Conservation (phyloP, 139 green algal genomes). For the Chlamydomonas urium region DNA sequence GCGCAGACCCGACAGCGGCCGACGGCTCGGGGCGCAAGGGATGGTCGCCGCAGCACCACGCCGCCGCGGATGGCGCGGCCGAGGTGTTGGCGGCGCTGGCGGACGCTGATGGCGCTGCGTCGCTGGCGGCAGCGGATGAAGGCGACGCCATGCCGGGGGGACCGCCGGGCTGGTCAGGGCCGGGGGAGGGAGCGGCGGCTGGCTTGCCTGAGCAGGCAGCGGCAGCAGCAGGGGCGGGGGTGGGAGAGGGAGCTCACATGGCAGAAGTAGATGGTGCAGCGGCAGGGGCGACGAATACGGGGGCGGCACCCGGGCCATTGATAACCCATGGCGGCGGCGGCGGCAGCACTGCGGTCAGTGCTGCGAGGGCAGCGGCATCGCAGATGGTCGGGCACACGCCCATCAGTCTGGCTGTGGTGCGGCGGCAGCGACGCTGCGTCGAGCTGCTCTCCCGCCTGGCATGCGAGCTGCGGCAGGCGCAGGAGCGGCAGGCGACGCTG, state of each 20-base stretch:
- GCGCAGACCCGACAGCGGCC: not conserved
- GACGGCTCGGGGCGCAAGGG: not conserved
- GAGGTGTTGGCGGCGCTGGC: not conserved
- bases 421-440: not conserved
- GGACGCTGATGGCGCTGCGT: not conserved
- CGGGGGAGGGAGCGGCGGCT: too few relatives aligned
- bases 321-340: not conserved
- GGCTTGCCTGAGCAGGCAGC: too few relatives aligned
- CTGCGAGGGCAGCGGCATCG: not conserved
- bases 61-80: not conserved
- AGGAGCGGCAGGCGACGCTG: not conserved
- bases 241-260: too few relatives aligned
- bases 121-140: not conserved
- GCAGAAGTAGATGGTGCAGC: too few relatives aligned
- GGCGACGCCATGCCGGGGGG: not conserved
- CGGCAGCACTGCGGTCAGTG: not conserved
- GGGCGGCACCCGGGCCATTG: too few relatives aligned
- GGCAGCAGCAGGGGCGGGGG: too few relatives aligned
- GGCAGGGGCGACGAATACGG: too few relatives aligned
- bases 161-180: too few relatives aligned
- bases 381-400: not conserved
- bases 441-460: not conserved
- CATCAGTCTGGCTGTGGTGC: not conserved
- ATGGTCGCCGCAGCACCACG: not conserved
- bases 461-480: not conserved